Base-by-base conservation (phyloP, 805 yeast species). In the Dipodascus geniculatus region DNA sequence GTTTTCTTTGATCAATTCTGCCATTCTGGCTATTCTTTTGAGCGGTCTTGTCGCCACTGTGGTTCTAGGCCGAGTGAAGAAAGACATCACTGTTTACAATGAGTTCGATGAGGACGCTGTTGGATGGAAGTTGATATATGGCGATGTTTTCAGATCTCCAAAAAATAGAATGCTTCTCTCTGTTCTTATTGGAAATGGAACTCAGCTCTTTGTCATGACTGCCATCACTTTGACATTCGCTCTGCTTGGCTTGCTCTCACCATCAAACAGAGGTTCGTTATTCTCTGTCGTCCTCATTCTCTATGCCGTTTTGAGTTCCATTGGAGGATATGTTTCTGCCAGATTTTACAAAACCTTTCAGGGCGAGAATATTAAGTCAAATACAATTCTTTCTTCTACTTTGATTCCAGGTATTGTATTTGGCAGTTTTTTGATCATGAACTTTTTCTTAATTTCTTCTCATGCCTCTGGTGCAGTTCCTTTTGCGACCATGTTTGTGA, bases 111-210 rank as follows among this genome's bases (percentile, higher is more conserved):
- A 89, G 63, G 98, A 93, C 67, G 78, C 89, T 65, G 51, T 63
- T 50, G 99, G 99, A 42, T 93, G 99, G 99, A 93, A 93, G 67
- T 76, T 93, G 59, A 83, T 89, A 42, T 95, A 90, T 63, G 98
- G 97, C 57, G 98, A 91, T 67, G 89, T 91, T 28, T 91, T 91
- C 73, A 80, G 98, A 68, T 71, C 90, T 4, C 98, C 98, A 48
- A 66, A 73, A 51, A 72, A 77, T 59, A 74, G 85, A 53, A 76
- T 89, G 77, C 55, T 86, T 3, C 75, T 89, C 56, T 85, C 96
- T 1, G 81, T 89, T 6, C 68, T 90, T 22, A 79, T 88, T 50
- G 99, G 99, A 49, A 82, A 91, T 52, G 99, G 99, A 56, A 69
- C 78, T 31, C 99, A 93, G 70, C 68, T 91, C 31, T 77, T 89